phyloP scores from a whole-genome alignment of 2,329 filamentous ascomycete genomes.

The Aspergillus sp. region DNA sequence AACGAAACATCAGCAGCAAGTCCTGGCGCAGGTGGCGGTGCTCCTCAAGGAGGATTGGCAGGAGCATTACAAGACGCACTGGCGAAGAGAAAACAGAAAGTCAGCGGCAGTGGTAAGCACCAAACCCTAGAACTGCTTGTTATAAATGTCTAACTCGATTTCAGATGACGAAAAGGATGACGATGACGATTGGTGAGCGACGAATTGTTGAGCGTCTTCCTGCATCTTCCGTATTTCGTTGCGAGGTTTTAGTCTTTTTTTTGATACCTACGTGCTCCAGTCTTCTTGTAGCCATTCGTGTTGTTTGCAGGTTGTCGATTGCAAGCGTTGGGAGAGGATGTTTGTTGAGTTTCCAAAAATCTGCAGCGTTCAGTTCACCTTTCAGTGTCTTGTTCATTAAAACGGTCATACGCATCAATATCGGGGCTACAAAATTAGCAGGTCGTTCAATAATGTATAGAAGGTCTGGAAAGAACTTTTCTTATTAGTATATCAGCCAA shows the following conservation, averaged over 20 bases:
- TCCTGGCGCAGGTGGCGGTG: slow-evolving; percentile 55
- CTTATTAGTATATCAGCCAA: background rate
- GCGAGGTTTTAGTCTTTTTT: slow-evolving; percentile 13
- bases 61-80: slow-evolving; percentile 77
- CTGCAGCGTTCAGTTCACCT: background rate
- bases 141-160: slow-evolving; percentile 23
- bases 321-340: slow-evolving; percentile 4
- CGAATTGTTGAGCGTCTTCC: background rate
- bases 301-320: slow-evolving; percentile 1
- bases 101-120: slow-evolving; percentile 87
- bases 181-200: slow-evolving; percentile 46
- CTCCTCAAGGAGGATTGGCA: slow-evolving; percentile 64
- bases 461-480: background rate
- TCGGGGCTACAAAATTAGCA: background rate
- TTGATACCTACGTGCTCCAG: slow-evolving; percentile 17
- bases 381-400: background rate
- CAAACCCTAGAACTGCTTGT: background rate
- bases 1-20: slow-evolving; percentile 60
- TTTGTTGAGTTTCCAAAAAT: slow-evolving; percentile 1
- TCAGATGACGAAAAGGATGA: slow-evolving; percentile 48
- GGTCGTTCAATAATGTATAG: background rate
- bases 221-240: background rate
- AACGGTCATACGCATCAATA: background rate
- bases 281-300: slow-evolving; percentile 4
- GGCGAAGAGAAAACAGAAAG: slow-evolving; percentile 86